Evolutionary conservation across 371 early-diverging fungal species (phyloP), one percentile per base, ranked within the genome.

Genomic region (Fennellomyces sp.): DNA sequence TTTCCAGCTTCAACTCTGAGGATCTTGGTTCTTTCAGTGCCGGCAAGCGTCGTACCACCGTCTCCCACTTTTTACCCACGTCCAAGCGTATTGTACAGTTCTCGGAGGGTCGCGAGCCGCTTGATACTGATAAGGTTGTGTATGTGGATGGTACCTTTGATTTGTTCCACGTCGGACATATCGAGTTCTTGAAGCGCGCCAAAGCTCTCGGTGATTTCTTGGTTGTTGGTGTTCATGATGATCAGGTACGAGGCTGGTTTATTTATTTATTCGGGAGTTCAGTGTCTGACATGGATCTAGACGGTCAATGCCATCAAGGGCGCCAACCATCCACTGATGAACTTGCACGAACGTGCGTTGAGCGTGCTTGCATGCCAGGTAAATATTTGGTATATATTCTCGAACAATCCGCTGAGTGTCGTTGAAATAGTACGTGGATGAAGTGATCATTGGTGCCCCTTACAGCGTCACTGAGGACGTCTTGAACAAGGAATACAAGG

Each of bases 101-200:
- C 68, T 91, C 94, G 11, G 86, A 92, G 58, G 90, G 88, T 10
- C 73, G 77, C 35, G 92, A 93, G 60, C 94, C 94, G 11, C 78
- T 83, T 65, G 65, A 69, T 3, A 75, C 65, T 35, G 84, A 85
- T 59, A 79, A 80, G 56, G 82, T 96, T 4, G 91, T 97, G 27
- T 98, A 97, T 74, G 94, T 97, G 13, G 97, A 96, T 66, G 99
- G 99, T 15, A 91, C 93, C 12, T 98, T 95, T 78, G 99, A 98
- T 69, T 72, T 98, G 61, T 98, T 97, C 86, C 99, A 97, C 76
- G 83, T 90, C 5, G 99, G 99, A 28, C 98, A 99, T 73, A 91
- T 94, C 68, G 92, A 93, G 75, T 94, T 96, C 70, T 79, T 99
- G 68, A 89, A 89, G 67, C 86, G 91, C 61, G 96, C 95, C 31